Conservation (phyloP, 1,284 basidiomycete species). For the Psilocybe mexicana region DNA sequence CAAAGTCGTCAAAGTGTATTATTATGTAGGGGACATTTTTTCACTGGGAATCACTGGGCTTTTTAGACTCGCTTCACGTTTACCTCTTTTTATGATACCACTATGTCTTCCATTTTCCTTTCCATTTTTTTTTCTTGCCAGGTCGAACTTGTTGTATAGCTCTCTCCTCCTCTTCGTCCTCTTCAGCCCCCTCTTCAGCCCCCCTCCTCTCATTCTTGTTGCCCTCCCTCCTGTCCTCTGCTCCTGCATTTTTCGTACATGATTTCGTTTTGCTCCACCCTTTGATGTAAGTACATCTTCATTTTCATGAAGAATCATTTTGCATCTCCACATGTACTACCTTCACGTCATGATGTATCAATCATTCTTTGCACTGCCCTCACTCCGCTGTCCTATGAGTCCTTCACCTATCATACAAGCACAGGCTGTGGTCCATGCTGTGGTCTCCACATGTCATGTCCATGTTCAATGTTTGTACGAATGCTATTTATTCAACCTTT, state of each 20-base stretch:
- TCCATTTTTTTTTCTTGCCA: conserved; percentile 27
- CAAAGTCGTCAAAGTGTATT: conserved; percentile 60
- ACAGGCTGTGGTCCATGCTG: neutral
- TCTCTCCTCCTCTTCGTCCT: conserved; percentile 6
- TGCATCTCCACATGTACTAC: conserved; percentile 16
- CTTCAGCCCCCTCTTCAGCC: conserved; percentile 18
- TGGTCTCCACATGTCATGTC: neutral
- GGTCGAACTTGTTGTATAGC: conserved; percentile 30
- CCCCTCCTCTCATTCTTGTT: conserved; percentile 18
- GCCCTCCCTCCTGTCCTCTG: conserved; percentile 21
- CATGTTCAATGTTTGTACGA: neutral
- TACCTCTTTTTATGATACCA: conserved; percentile 76
- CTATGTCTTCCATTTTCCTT: conserved; percentile 39
- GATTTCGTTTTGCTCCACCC: conserved; percentile 35
- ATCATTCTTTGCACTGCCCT: conserved; percentile 18
- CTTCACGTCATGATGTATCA: conserved; percentile 22
- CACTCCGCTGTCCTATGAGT: neutral
- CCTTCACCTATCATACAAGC: neutral
- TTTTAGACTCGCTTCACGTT: conserved; percentile 64
- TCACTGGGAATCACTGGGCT: conserved; percentile 51
- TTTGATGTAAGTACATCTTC: conserved; percentile 31
- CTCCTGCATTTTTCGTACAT: conserved; percentile 25
- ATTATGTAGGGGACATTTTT: conserved; percentile 71
- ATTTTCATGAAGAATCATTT: conserved; percentile 23
- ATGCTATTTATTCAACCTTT: neutral